Base-by-base conservation (phyloP, 2,329 filamentous ascomycete genomes). In the Cryphonectria parasitica region DNA sequence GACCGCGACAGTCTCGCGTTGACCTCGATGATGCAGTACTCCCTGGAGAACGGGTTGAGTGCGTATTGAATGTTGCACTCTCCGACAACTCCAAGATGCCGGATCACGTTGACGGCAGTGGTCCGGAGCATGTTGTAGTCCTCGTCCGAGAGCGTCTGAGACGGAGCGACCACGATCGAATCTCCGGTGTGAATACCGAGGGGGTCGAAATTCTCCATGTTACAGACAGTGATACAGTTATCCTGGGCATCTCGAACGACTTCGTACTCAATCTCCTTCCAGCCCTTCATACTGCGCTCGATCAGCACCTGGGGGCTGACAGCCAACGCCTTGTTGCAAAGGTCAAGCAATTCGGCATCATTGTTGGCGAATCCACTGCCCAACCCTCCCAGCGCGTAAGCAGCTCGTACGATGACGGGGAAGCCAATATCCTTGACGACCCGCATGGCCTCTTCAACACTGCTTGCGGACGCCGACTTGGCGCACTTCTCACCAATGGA, bases 111-210 rank as follows among this genome's bases (percentile, higher is more conserved):
- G 86, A 98, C 98, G 63, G 96, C 94, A 73, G 96, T 95, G 58
- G 94, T 94, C 77, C 96, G 94, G 76, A 99, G 93, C 96, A 99
- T 98, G 86, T 99, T 95, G 82, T 98, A 99, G 83, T 99, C 96
- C 85, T 98, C 96, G 77, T 99, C 96, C 78, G 93, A 97, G 78
- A 99, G 86, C 34, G 96, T 99, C 84, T 99, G 96, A 83, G 92
- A 96, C 65, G 96, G 96, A 56, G 96, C 96, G 72, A 98, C 95
- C 74, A 99, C 96, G 77, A 99, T 99, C 77, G 95, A 98, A 86
- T 99, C 96, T 84, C 96, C 96, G 63, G 96, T 99, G 83, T 99
- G 96, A 69, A 97, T 97, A 78, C 96, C 96, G 52, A 99, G 89
- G 74, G 96, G 96, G 79, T 98, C 96, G 77, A 98, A 98, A 87